Base-by-base conservation (phyloP, 306 rosid genomes). In the Citrullus colocynthis region DNA sequence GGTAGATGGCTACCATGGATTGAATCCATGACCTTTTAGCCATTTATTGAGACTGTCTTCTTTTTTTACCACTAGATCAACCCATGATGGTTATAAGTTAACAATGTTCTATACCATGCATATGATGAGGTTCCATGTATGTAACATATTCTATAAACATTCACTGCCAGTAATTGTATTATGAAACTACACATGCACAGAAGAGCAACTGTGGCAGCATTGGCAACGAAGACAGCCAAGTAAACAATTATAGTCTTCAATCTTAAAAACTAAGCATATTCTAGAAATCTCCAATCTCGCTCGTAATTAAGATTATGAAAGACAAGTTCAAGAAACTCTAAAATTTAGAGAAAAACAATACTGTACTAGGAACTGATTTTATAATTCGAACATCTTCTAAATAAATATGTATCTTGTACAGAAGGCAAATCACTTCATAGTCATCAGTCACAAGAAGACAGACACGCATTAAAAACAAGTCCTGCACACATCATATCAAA, bases 391-490 rank as follows among this genome's bases (percentile, higher is more conserved):
- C 49, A 36, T 56, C 81, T 75, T 49, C 57, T 44, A 42, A 37
- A 56, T 32, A 66, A 20, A 41, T 55, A 51, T 5, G 15, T 24
- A 42, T 21, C 75, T 74, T 74, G 80, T 77, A 81, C 56, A 62
- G 8, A 56, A 52, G 3, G 66, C 64, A 48, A 74, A 77, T 60
- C 81, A 41, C 15, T 76, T 72, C 78, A 42, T 6, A 56, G 42
- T 34, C 52, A 84, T 77, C 52, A 63, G 34, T 83, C 80, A 57
- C 65, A 82, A 78, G 78, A 70, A 55, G 75, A 62, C 41, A 51
- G 36, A 52, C 72, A n/a, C 6, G 66, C 51, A 75, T 48, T 77
- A 61, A 71, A 70, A 58, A 58, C 49, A 39, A 16, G 49, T 65
- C 49, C 16, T 39, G 0, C 58, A 48, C 41, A 72, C 18, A 14